Conservation (phyloP, 164 flowering plant species). For the Magnolia kwangsiensis region DNA sequence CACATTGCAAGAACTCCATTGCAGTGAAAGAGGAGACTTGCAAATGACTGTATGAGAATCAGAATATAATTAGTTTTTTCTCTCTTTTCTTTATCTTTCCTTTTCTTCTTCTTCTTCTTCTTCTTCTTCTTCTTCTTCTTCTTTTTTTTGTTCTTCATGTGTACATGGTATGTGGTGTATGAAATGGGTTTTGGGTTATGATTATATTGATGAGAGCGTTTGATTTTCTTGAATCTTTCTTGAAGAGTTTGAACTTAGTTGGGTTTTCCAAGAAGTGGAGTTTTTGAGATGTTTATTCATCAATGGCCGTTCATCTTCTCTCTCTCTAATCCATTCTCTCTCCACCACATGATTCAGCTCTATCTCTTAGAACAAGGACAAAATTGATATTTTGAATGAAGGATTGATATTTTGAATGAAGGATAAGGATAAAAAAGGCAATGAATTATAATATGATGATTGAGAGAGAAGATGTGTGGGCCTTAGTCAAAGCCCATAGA, state of each 20-base stretch:
- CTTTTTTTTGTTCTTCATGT: no score
- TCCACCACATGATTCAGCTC: constrained; percentile 1
- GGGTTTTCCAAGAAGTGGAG: background rate
- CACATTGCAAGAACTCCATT: constrained; percentile 92
- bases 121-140: background rate
- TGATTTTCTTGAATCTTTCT: background rate
- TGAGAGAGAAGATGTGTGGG: background rate
- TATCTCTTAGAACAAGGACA: background rate
- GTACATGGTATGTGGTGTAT: background rate
- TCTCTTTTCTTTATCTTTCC: background rate
- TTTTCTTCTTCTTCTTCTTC: background rate
- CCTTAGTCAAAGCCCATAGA: no score
- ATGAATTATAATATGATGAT: background rate
- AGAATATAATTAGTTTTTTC: background rate
- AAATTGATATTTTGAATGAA: background rate
- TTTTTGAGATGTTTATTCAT: background rate
- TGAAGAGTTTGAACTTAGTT: background rate
- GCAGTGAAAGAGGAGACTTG: constrained; percentile 32
- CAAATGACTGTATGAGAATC: constrained; percentile 7
- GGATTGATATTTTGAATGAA: background rate
- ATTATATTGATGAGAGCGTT: constrained; percentile 1
- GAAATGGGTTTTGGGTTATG: constrained; percentile 2
- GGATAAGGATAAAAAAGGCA: background rate
- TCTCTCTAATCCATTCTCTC: background rate
- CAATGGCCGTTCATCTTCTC: background rate